These are phyloP conservation scores for Cercospora sp. DNA, from an alignment of 2,329 filamentous ascomycete species.

Conservation along the genomic window DNA sequence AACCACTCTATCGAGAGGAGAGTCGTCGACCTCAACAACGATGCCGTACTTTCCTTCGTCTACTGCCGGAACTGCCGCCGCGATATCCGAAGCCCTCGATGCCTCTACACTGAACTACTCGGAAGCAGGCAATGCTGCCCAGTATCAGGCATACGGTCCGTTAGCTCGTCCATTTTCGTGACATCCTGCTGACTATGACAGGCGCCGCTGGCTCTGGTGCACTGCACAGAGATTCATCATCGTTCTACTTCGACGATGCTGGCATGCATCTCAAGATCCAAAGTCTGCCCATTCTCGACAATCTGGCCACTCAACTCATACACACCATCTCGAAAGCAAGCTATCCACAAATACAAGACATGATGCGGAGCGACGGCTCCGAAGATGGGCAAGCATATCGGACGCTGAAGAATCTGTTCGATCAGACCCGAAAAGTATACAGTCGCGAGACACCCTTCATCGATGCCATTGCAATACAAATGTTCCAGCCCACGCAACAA, in stretches of 20 bases:
- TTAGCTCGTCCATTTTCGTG: conserved; percentile 1
- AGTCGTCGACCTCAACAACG: conserved; percentile 15
- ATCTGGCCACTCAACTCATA: conserved; percentile 60
- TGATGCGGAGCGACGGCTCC: conserved; percentile 48
- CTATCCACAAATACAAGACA: conserved; percentile 57
- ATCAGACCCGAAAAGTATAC: conserved; percentile 64
- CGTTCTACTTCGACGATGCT: conserved; percentile 42
- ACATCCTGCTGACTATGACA: conserved; percentile 41
- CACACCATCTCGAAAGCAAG: conserved; percentile 58
- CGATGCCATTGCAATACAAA: conserved; percentile 41
- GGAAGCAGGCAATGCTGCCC: conserved; percentile 14
- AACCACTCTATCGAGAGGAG: conserved; percentile 16
- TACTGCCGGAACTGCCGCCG: conserved; percentile 4
- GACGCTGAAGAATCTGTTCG: conserved; percentile 62
- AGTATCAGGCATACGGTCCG: conserved; percentile 22
- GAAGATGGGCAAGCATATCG: conserved; percentile 59
- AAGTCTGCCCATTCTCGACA: conserved; percentile 62
- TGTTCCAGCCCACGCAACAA: conserved; percentile 49
- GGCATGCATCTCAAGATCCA: conserved; percentile 56
- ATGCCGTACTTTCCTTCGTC: conserved; percentile 29
- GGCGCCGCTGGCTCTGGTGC: conserved; percentile 9
- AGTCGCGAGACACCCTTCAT: conserved; percentile 56
- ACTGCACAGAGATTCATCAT: conserved; percentile 12
- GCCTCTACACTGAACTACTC: conserved; percentile 16
- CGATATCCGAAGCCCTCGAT: conserved; percentile 17